Evolutionary conservation across 2,329 filamentous ascomycete species (phyloP), one percentile per base, ranked within the genome.

Genomic region (Pseudogymnoascus sp.): DNA sequence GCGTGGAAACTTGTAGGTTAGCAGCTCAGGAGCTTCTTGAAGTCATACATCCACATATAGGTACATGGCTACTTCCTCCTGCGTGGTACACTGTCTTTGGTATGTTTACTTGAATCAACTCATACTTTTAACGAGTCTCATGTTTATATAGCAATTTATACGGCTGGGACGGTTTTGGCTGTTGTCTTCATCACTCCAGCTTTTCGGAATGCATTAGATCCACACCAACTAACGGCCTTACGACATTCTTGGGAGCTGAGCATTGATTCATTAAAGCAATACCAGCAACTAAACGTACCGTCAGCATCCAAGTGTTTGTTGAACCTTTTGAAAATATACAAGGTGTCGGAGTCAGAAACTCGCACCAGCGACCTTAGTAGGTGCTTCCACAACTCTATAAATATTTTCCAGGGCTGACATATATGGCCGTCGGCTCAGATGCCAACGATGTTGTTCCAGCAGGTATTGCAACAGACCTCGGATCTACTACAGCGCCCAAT

Each of bases 11-110:
- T 14, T 61, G 47, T n/a, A 21, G 34, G 16, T 18, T 23, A 60
- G 54, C 54, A 29, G 45, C 47, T 16, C n/a, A 61, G 31, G 54
- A 59, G 8, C 62, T 63, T 12, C 18, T 63, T 18, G 26, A 39
- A 21, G 18, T 39, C 11, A 47, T 63, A 21, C 26, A 37, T 26
- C 16, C 39, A 10, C 26, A 60, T 26, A 31, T 63, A 31, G 54
- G 45, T 5, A 60, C 47, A 31, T 60, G 34, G 29, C 18, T 61
- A 36, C 31, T 63, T 26, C 62, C 62, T 31, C 62, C 62, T 36
- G 8, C 51, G 10, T 63, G 62, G 62, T 63, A 63, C 26, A 61
- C 62, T 34, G 47, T 31, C 14, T 63, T 63, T 29, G 57, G 62
- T 63, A 26, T 16, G 62, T 61, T 18, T 10, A 54, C 23, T 29